Base-by-base conservation (phyloP, 495 filamentous ascomycete genomes). In the Penicillium ochrochloron region DNA sequence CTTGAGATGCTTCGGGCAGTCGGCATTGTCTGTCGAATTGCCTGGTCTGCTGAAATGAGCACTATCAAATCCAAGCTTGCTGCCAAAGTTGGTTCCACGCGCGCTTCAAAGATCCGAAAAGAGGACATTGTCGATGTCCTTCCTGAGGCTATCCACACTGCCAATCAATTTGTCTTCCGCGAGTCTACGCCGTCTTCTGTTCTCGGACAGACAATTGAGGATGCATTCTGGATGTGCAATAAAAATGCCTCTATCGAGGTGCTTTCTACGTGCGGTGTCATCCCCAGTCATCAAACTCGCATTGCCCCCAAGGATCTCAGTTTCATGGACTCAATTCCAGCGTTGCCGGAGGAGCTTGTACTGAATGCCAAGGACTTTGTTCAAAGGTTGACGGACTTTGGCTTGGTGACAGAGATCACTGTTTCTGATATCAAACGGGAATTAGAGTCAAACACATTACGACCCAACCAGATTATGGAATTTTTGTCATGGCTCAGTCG, bases 161-260 rank as follows among this genome's bases (percentile, higher is more conserved):
- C 81, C 9, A 83, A 82, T 31, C 93, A 94, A 34, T 99, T 94
- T 69, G 90, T 88, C 0, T 97, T 92, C 65, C 82, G 82, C 19
- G 91, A 96, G 66, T 97, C 95, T 4, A 97, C 96, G 0, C 96
- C 96, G 4, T 93, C 89, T 58, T 84, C 85, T 4, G 78, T 89
- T 54, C 88, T 98, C 27, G 91, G 92, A 1, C 84, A 90, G 59
- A 89, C 89, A 56, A 93, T 98, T 61, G 92, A 96, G 74, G 90
- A 96, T 74, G 91, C 91, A 1, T 99, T 98, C 71, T 99, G 95
- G 95, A 94, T 86, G 62, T 92, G 91, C 56, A 92, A 90, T 71
- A 91, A 88, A 66, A 87, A 88, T 39, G 83, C 88, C 1, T 88
- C 86, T 1, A 93, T 98, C 63, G 94, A 97, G 67, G 84, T 98